phyloP scores from a whole-genome alignment of 805 yeast species.

The Candida golubevii region DNA sequence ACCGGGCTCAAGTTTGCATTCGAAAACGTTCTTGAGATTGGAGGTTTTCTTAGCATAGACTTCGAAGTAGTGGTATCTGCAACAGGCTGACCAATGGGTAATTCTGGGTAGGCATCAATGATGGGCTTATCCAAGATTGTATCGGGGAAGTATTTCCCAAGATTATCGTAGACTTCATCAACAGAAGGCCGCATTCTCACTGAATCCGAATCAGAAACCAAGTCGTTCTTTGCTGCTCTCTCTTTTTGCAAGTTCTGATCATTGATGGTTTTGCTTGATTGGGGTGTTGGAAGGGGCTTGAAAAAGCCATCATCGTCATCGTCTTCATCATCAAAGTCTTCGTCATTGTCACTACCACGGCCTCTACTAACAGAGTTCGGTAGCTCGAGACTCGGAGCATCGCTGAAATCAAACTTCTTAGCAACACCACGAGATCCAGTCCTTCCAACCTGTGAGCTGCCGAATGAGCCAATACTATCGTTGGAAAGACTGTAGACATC shows the following conservation, averaged over 20 bases:
- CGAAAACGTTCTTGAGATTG: slow-evolving; percentile 42
- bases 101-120: slow-evolving; percentile 60
- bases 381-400: slow-evolving; percentile 46
- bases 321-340: slow-evolving; percentile 4
- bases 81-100: slow-evolving; percentile 35
- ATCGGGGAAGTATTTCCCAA: slow-evolving; percentile 88
- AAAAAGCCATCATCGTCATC: slow-evolving; percentile 14
- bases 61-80: slow-evolving; percentile 13
- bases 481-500: slow-evolving; percentile 8
- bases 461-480: slow-evolving; percentile 11
- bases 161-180: slow-evolving; percentile 85
- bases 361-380: not conserved
- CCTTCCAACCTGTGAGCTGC: slow-evolving; percentile 7
- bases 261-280: not conserved
- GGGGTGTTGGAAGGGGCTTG: slow-evolving; percentile 4
- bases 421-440: slow-evolving; percentile 46
- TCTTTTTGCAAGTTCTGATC: not conserved
- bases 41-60: slow-evolving; percentile 16
- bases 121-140: slow-evolving; percentile 91
- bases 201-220: slow-evolving; percentile 1
- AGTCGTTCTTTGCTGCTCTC: not conserved
- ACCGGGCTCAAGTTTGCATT: slow-evolving; percentile 39
- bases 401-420: slow-evolving; percentile 68
- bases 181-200: slow-evolving; percentile 90
- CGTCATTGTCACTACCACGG: slow-evolving; percentile 7